Evolutionary conservation across 257 asterid genomes (phyloP), one percentile per base, ranked within the genome.

Genomic region (Verbascum thapsus): DNA sequence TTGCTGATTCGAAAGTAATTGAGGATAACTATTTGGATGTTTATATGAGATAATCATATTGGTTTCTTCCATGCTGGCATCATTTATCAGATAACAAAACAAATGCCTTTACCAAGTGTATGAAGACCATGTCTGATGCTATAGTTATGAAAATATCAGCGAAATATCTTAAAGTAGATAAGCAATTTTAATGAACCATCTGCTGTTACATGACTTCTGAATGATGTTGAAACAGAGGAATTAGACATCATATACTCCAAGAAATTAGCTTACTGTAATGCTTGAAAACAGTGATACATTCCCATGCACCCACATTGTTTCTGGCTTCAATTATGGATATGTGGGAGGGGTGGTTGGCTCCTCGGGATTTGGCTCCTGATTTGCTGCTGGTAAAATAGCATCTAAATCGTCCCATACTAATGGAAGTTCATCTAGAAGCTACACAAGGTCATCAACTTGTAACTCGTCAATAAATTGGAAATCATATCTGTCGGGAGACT

Each of bases 261-360:
- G 18, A 45, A 22, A 41, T 55, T 26, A 44, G 48, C 53, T 57
- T 12, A 18, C 3, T 1, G 20, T 39, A 38, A 12, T 63, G 22
- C 17, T 61, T 63, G 49, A 54, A 49, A 10, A 40, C 13, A 10
- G 66, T 53, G 53, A 0, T 32, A 63, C n/a, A n/a, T n/a, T n/a
- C n/a, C n/a, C n/a, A n/a, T n/a, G n/a, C n/a, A n/a, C n/a, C n/a
- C n/a, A n/a, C n/a, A n/a, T n/a, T n/a, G n/a, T n/a, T n/a, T n/a
- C n/a, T n/a, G n/a, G n/a, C n/a, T n/a, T n/a, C n/a, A n/a, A n/a
- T n/a, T n/a, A n/a, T n/a, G n/a, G n/a, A n/a, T n/a, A n/a, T n/a
- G n/a, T n/a, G n/a, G n/a, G n/a, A n/a, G n/a, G n/a, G n/a, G n/a
- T 19, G 8, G 53, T 38, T 26, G 43, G 97, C 94, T 74, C 89